These are phyloP conservation scores for Plasmodium chabaudi DNA, from an alignment of 169 alveolate species.

Conservation along the genomic window DNA sequence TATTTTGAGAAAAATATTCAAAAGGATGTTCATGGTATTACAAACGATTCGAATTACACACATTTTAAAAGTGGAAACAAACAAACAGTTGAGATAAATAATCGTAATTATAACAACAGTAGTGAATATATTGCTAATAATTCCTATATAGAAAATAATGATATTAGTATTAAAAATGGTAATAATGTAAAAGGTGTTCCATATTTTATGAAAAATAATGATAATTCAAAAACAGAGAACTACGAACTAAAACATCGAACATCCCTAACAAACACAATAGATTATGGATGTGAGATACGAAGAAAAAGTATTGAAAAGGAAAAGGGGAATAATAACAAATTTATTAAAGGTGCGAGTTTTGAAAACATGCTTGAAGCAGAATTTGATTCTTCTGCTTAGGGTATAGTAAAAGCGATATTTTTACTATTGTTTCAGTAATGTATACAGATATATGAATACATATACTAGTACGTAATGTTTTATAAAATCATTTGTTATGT, in stretches of 20 bases:
- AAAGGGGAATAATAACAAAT: not conserved
- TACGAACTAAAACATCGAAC: constrained; percentile 45
- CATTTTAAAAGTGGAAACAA: no score
- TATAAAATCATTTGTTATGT: no score
- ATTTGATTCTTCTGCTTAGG: constrained; percentile 47
- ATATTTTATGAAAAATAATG: not conserved
- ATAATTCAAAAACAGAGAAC: not conserved
- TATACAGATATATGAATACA: not conserved
- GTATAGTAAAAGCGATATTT: not conserved
- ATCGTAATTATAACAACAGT: not conserved
- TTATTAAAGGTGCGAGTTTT: constrained; percentile 9
- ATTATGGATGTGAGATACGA: constrained; percentile 69
- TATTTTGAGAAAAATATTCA: not conserved
- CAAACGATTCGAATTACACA: no score
- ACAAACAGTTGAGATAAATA: not conserved
- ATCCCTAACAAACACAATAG: constrained; percentile 68
- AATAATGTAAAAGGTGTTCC: not conserved
- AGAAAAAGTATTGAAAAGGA: constrained; percentile 70
- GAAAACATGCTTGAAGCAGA: constrained; percentile 43
- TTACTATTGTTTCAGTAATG: constrained; percentile 33
- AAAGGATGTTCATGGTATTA: not conserved
- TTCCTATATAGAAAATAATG: not conserved
- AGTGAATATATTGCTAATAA: not conserved
- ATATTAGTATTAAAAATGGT: not conserved
- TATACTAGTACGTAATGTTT: not conserved